Conservation (phyloP, 495 filamentous ascomycete species). For the Aspergillus sclerotiicarbonarius region DNA sequence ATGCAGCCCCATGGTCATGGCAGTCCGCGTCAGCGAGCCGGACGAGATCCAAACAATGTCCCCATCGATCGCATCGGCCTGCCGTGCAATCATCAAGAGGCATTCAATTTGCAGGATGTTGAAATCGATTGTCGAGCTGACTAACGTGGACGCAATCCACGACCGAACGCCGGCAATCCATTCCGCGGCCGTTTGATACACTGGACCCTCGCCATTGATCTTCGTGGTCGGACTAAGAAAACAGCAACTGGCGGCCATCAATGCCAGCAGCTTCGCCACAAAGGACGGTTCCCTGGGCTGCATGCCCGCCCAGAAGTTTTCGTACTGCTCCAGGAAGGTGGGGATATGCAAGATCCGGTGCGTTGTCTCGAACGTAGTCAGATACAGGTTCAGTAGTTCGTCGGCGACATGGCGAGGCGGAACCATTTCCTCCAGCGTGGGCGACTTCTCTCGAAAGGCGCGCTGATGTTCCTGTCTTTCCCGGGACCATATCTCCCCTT, state of each 20-base stretch:
- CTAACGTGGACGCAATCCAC: slow-evolving; percentile 52
- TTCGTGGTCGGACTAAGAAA: slow-evolving; percentile 31
- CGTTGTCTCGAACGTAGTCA: slow-evolving; percentile 55
- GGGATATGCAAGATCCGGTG: slow-evolving; percentile 58
- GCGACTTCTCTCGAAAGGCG: slow-evolving; percentile 41
- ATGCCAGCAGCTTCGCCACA: slow-evolving; percentile 51
- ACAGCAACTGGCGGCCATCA: slow-evolving; percentile 53
- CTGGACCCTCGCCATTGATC: slow-evolving; percentile 25
- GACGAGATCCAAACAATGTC: slow-evolving; percentile 57
- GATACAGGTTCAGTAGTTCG: slow-evolving; percentile 51
- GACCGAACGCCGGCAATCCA: slow-evolving; percentile 59
- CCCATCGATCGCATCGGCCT: slow-evolving; percentile 48
- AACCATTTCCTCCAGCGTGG: slow-evolving; percentile 41
- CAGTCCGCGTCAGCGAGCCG: slow-evolving; percentile 53
- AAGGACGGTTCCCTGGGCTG: slow-evolving; percentile 31
- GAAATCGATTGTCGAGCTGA: slow-evolving; percentile 51
- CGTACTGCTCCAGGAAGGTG: slow-evolving; percentile 54
- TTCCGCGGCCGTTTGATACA: slow-evolving; percentile 32
- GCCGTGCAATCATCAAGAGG: slow-evolving; percentile 53
- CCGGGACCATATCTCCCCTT: slow-evolving; percentile 30
- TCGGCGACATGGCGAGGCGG: slow-evolving; percentile 52
- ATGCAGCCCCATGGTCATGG: slow-evolving; percentile 60
- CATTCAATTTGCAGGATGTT: slow-evolving; percentile 53
- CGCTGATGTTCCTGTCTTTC: slow-evolving; percentile 37
- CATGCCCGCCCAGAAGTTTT: slow-evolving; percentile 44